Evolutionary conservation across 2,329 filamentous ascomycete genomes (phyloP).

Genomic region (Botrytis fabae): DNA sequence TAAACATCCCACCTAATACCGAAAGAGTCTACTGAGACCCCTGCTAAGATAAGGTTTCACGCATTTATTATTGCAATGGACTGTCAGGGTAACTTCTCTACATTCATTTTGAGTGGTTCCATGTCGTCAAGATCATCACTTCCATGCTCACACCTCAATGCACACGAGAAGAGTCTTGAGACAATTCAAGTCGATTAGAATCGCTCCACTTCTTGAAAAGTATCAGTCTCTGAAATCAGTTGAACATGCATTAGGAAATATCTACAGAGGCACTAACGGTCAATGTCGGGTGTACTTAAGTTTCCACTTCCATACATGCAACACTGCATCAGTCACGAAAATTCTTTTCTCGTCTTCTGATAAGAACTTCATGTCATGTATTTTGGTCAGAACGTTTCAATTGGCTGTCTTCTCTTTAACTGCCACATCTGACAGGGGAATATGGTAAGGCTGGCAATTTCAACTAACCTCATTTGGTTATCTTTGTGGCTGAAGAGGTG

Average conservation of each 20-base stretch:
- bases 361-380: conserved; percentile 12
- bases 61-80: neutral
- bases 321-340: conserved; percentile 9
- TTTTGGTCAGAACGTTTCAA: conserved; percentile 10
- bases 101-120: neutral
- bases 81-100: neutral
- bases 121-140: neutral
- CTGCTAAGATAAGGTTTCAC: neutral
- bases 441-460: conserved; percentile 4
- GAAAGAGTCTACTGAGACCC: neutral
- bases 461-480: conserved; percentile 27
- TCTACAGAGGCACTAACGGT: neutral
- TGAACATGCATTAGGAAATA: neutral
- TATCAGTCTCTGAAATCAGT: neutral
- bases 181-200: neutral
- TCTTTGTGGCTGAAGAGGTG: conserved; percentile 23
- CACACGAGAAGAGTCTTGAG: neutral
- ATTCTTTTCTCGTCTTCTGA: conserved; percentile 12
- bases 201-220: neutral
- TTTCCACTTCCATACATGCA: neutral
- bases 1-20: neutral
- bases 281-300: neutral
- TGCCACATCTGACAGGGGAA: conserved; percentile 16
- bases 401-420: neutral
- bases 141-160: neutral